phyloP scores from a whole-genome alignment of 73 alveolate species.

The Stentor coeruleus region DNA sequence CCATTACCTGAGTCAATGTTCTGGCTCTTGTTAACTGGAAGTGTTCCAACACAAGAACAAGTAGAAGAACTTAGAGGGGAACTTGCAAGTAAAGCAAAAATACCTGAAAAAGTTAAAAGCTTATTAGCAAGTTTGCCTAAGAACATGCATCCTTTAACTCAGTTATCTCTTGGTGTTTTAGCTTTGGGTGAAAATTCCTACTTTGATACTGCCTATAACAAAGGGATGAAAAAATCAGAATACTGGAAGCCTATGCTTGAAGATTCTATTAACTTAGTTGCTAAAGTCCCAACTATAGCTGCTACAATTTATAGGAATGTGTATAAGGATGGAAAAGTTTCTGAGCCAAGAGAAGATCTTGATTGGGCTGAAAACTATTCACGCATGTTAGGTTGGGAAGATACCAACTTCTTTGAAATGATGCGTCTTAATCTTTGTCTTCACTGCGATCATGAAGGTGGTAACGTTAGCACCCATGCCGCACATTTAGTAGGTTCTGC shows the following conservation, averaged over 20 bases:
- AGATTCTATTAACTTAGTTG: slow-evolving; percentile 72
- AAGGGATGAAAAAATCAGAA: slow-evolving; percentile 61
- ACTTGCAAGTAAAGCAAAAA: neutral
- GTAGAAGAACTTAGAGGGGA: slow-evolving; percentile 13
- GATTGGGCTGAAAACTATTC: slow-evolving; percentile 76
- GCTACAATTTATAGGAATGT: slow-evolving; percentile 66
- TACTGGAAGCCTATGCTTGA: slow-evolving; percentile 82
- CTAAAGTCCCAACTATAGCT: slow-evolving; percentile 80
- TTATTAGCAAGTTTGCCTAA: slow-evolving; percentile 47
- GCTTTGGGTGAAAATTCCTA: slow-evolving; percentile 53
- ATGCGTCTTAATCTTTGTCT: slow-evolving; percentile 70
- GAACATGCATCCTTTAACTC: slow-evolving; percentile 79
- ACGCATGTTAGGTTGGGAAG: slow-evolving; percentile 64
- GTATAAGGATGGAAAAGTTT: slow-evolving; percentile 47
- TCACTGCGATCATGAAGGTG: slow-evolving; percentile 87
- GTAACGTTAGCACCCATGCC: slow-evolving; percentile 87
- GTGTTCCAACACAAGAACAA: slow-evolving; percentile 48
- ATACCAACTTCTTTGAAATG: slow-evolving; percentile 57
- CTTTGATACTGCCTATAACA: slow-evolving; percentile 64
- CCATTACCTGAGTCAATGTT: slow-evolving; percentile 80
- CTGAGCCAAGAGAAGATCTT: slow-evolving; percentile 31
- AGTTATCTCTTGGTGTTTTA: slow-evolving; percentile 65
- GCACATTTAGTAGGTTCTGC: slow-evolving; percentile 86
- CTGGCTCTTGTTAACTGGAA: slow-evolving; percentile 70
- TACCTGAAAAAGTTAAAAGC: neutral